Evolutionary conservation across 257 asterid species (phyloP).

Genomic region (Oldenlandia corymbosa): DNA sequence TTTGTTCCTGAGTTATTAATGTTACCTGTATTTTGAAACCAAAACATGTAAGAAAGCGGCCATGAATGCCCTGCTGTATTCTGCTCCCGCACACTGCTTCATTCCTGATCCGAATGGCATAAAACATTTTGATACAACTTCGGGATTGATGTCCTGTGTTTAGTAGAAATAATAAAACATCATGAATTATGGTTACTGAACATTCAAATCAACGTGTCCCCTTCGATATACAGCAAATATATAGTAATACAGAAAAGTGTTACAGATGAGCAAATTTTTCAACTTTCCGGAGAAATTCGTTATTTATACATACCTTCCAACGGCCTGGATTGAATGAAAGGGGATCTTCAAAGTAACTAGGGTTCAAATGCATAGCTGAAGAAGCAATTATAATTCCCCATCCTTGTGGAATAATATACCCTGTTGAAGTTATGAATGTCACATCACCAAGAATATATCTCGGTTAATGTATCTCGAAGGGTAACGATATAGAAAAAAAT

Average conservation of each 20-base stretch:
- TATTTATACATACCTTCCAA: slow-evolving; percentile 45
- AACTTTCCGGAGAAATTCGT: too few species aligned
- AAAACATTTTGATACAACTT: slow-evolving; percentile 44
- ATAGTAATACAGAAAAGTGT: too few species aligned
- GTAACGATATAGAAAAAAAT: too few species aligned
- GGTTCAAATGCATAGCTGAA: slow-evolving; percentile 53
- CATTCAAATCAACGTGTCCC: too few species aligned
- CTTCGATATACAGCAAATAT: too few species aligned
- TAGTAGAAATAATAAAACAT: neutral
- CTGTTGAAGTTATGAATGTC: slow-evolving; percentile 25
- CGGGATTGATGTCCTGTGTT: slow-evolving; percentile 39
- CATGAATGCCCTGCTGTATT: slow-evolving; percentile 62
- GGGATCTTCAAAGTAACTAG: slow-evolving; percentile 53
- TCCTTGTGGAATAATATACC: slow-evolving; percentile 66
- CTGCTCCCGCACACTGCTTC: slow-evolving; percentile 93
- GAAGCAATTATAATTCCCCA: slow-evolving; percentile 82
- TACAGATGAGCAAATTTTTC: too few species aligned
- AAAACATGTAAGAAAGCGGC: slow-evolving; percentile 70
- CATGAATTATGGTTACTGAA: neutral
- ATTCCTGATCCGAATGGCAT: slow-evolving; percentile 86
- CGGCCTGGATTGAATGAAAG: slow-evolving; percentile 71
- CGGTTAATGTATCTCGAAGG: too few species aligned
- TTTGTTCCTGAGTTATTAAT: too few species aligned
- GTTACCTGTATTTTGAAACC: slow-evolving; percentile 69
- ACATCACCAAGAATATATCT: too few species aligned